Evolutionary conservation across 1,284 basidiomycete genomes (phyloP).

Genomic region (Tilletia setariae): DNA sequence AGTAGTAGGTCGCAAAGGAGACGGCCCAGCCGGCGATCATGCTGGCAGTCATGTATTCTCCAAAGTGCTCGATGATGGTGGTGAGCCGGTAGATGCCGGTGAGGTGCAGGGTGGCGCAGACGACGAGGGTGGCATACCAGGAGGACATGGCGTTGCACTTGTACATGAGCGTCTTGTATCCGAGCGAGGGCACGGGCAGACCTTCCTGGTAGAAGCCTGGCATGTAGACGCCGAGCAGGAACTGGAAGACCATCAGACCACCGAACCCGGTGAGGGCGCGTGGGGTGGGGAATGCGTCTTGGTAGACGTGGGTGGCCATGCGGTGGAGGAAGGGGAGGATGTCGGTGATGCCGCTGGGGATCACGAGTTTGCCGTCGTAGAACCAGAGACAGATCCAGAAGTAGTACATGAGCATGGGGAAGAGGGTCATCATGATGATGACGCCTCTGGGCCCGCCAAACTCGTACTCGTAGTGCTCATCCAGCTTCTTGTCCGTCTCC

Average conservation of each 20-base stretch:
- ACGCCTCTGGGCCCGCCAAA: constrained; percentile 94
- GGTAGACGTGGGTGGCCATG: constrained; percentile 77
- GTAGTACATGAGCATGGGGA: constrained; percentile 93
- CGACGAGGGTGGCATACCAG: constrained; percentile 79
- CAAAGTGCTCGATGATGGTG: constrained; percentile 94
- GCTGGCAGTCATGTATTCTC: constrained; percentile 89
- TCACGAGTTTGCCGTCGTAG: constrained; percentile 82
- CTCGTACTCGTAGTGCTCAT: constrained; percentile 64
- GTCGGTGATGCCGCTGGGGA: constrained; percentile 70
- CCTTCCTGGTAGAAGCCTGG: constrained; percentile 88
- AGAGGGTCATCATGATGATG: constrained; percentile 86
- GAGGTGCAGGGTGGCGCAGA: constrained; percentile 74
- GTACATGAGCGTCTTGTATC: constrained; percentile 86
- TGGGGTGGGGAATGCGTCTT: constrained; percentile 81
- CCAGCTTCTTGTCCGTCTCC: constrained; percentile 49
- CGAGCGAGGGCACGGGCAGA: constrained; percentile 53
- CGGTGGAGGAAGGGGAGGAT: constrained; percentile 73
- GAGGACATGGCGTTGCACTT: constrained; percentile 83
- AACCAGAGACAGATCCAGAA: constrained; percentile 97
- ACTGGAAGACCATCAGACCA: constrained; percentile 82
- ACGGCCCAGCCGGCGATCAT: constrained; percentile 83
- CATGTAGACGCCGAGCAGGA: constrained; percentile 82
- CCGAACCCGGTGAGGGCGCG: constrained; percentile 72
- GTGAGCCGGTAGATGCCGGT: constrained; percentile 83
- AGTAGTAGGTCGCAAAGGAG: constrained; percentile 46